These are phyloP conservation scores for Aspergillus neotritici DNA, from an alignment of 2,329 filamentous ascomycete genomes.

Conservation along the genomic window DNA sequence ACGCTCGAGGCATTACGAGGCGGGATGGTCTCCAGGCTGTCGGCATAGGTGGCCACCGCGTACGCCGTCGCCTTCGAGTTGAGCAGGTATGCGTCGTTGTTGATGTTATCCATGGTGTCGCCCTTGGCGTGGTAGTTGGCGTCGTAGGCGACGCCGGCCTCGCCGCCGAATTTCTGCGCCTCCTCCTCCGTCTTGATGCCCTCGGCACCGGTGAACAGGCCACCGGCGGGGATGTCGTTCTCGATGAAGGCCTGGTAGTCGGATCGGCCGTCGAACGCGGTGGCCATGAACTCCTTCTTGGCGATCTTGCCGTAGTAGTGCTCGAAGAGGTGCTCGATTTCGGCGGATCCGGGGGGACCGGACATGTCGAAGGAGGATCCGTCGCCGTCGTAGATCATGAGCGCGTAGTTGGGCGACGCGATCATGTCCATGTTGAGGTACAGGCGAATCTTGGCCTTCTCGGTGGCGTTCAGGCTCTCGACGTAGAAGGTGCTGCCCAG, in stretches of 20 bases:
- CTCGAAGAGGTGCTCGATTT: constrained; percentile 63
- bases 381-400: constrained; percentile 49
- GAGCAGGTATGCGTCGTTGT: constrained; percentile 28
- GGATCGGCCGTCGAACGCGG: constrained; percentile 70
- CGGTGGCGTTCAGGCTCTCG: constrained; percentile 41
- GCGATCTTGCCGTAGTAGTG: constrained; percentile 57
- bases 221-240: constrained; percentile 66
- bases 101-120: constrained; percentile 52
- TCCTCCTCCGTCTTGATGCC: constrained; percentile 67
- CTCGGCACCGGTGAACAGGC: constrained; percentile 73
- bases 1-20: constrained; percentile 4
- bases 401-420: constrained; percentile 55
- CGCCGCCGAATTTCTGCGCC: constrained; percentile 63
- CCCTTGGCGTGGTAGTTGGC: constrained; percentile 52
- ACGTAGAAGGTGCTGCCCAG: constrained; percentile 57
- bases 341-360: constrained; percentile 59
- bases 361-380: constrained; percentile 45
- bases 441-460: constrained; percentile 56
- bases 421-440: constrained; percentile 72
- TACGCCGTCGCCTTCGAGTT: constrained; percentile 23
- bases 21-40: constrained; percentile 18
- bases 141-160: constrained; percentile 54
- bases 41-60: constrained; percentile 25
- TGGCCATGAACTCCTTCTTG: constrained; percentile 62
- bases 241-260: constrained; percentile 75